Conservation (phyloP, 331 rosid species). For the Telfairia occidentalis region DNA sequence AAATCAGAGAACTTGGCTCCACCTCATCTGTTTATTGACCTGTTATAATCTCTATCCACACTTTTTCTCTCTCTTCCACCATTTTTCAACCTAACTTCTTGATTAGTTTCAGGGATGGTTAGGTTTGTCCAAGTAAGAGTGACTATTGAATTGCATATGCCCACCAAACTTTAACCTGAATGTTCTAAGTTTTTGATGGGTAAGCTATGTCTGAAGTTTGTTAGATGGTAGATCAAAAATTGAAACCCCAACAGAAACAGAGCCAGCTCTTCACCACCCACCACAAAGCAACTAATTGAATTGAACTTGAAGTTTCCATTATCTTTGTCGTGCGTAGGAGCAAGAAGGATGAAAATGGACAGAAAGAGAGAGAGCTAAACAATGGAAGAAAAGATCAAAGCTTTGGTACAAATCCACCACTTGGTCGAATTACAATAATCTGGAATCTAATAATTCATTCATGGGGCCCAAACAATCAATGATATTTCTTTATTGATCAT, state of each 20-base stretch:
- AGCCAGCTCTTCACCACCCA: background rate
- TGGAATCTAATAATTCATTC: background rate
- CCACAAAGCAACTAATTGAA: background rate
- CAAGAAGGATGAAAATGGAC: background rate
- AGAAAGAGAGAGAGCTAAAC: background rate
- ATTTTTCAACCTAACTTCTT: slow-evolving; percentile 4
- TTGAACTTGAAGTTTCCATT: background rate
- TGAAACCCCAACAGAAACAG: background rate
- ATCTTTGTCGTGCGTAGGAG: background rate
- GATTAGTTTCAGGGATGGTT: background rate
- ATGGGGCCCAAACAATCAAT: background rate
- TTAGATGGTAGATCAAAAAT: background rate
- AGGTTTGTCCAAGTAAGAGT: background rate
- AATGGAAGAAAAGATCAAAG: background rate
- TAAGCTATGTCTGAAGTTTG: background rate
- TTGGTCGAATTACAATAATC: background rate
- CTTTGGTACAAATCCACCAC: background rate
- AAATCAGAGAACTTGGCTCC: background rate
- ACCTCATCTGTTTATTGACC: background rate
- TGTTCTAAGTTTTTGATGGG: background rate
- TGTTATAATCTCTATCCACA: background rate
- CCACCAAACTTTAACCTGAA: slow-evolving; percentile 5
- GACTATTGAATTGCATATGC: background rate
- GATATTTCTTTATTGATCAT: background rate
- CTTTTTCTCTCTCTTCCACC: slow-evolving; percentile 5